Evolutionary conservation across 768 basidiomycete genomes (phyloP), one percentile per base, ranked within the genome.

Genomic region (Amanita molliuscula): DNA sequence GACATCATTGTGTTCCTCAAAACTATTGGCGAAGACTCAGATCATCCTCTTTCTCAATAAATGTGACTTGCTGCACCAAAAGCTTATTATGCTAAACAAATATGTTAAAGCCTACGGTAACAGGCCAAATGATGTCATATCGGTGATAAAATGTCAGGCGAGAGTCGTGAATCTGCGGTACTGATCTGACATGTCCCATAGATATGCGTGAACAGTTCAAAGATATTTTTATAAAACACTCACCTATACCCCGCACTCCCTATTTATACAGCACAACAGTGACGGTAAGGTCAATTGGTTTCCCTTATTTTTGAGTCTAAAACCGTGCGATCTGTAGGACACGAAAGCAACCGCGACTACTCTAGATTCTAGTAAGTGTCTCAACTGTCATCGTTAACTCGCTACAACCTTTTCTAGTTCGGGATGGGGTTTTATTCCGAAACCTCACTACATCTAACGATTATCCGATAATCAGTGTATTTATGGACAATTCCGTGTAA

Each of bases 241-340:
- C 82, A 1, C 79, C 81, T 7, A 68, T 73, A 51, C 67, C 67
- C 4, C 73, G 83, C 11, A 65, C 72, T 6, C 71, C 76, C 34
- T 85, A 84, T 61, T 78, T 81, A 29, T 84, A 82, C 57, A 66
- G 79, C 2, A 88, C 84, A 1, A 81, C 82, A 34, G 82, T 82
- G 6, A 81, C 82, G 48, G 84, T 83, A 62, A n/a, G 53, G 74
- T 69, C 44, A 31, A 51, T 42, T n/a, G 26, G 3, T 5, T 8
- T 34, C 13, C 13, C 6, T 29, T 36, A 16, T 47, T 16, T 1
- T 41, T 46, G 29, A 46, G 26, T 38, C 26, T 49, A 51, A 46
- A 23, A 43, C 20, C 45, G 21, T 48, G 20, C 38, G 18, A 31
- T 26, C n/a, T 40, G 33, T 45, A 83, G 82, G 80, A 85, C 58